Base-by-base conservation (phyloP, 306 rosid species). In the Pterocarpus santalinus region DNA sequence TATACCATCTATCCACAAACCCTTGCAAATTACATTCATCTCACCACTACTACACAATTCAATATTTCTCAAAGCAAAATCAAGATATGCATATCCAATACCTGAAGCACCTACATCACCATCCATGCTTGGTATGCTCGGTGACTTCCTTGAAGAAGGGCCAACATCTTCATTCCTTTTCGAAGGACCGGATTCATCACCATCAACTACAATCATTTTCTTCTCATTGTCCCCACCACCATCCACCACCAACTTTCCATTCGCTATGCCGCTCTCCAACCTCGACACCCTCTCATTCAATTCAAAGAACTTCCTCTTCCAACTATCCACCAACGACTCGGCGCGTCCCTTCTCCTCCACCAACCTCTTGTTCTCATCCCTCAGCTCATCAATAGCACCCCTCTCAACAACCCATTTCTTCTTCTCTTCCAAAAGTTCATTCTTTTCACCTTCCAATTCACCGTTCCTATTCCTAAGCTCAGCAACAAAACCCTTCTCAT, bases 1-100 rank as follows among this genome's bases (percentile, higher is more conserved):
- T 41, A 4, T 17, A 12, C 61, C 67, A 81, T 13, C 30, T 65
- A 76, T 57, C 70, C 43, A n/a, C 7, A 69, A 74, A 60, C 28
- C 32, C n/a, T n/a, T 61, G 28, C 68, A 70, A 55, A 64, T 44
- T 34, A 44, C 44, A 47, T 30, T 46, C 34, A 75, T 14, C 60
- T 38, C 46, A 47, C 52, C 14, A 62, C 60, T 68, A 30, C 61
- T 8, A 71, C 47, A 22, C 22, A 60, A 80, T 56, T 39, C 12
- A 55, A 35, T n/a, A 12, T 16, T 15, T 61, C 4, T 4, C 51
- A 15, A 68, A 14, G 60, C 36, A 49, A 30, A 57, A 51, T n/a
- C 10, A 77, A 36, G 36, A 51, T 61, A 22, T 69, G 38, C 62
- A 70, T 47, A 14, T 22, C 9, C 74, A 75, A 75, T 84, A 80